Conservation (phyloP, 768 basidiomycete genomes). For the Boletus reticulatus region DNA sequence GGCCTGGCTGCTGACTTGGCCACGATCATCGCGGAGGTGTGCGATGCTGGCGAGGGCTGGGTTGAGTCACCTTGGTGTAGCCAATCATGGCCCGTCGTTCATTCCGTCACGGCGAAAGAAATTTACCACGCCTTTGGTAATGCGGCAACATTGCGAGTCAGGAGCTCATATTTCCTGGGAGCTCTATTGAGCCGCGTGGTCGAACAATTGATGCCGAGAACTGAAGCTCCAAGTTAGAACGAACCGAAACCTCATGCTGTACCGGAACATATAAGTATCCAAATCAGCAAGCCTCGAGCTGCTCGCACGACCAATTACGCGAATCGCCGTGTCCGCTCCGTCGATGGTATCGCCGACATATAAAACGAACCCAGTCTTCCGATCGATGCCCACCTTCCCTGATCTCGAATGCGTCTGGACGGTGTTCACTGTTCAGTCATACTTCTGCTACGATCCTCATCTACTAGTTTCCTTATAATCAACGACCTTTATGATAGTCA, state of each 20-base stretch:
- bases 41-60: neutral
- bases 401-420: conserved; percentile 21
- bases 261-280: neutral
- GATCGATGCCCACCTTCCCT: conserved; percentile 17
- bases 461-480: conserved; percentile 22
- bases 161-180: conserved; percentile 17
- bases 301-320: conserved; percentile 20
- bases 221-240: neutral
- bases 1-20: conserved; percentile 7
- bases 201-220: conserved; percentile 17
- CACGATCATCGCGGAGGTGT: conserved; percentile 24
- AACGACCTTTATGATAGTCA: conserved; percentile 21
- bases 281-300: neutral
- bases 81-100: conserved; percentile 14
- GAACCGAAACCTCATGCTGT: conserved; percentile 7
- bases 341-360: conserved; percentile 23
- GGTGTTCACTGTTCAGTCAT: conserved; percentile 23
- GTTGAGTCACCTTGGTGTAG: conserved; percentile 8
- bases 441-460: conserved; percentile 15
- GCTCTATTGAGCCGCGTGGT: conserved; percentile 13
- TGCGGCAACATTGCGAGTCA: conserved; percentile 5
- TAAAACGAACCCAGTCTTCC: conserved; percentile 21
- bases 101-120: conserved; percentile 10
- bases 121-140: conserved; percentile 2
- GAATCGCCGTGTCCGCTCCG: conserved; percentile 22